Conservation (phyloP, 163 green algal species). For the Scenedesmus sp. region DNA sequence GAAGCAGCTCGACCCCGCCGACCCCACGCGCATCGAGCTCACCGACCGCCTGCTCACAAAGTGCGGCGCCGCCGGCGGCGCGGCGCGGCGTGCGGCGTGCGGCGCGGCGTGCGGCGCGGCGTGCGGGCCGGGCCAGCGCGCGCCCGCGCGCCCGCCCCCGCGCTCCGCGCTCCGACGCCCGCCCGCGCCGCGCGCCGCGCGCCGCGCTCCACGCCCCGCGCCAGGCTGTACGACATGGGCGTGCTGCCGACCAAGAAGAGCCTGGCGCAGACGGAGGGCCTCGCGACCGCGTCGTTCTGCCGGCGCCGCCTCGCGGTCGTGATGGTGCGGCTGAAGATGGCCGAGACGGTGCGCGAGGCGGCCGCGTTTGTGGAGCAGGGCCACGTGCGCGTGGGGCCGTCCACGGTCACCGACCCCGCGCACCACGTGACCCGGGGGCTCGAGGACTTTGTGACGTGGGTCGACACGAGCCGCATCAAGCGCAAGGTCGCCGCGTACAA, state of each 20-base stretch:
- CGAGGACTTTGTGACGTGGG: conserved; percentile 99
- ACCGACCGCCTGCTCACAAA: conserved; percentile 98
- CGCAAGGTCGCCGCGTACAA: conserved; percentile 98
- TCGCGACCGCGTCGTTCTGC: conserved; percentile 93
- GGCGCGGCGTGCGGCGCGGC: background rate
- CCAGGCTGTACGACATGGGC: conserved; percentile 93
- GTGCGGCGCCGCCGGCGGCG: conserved; percentile 51
- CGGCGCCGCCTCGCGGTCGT: conserved; percentile 91
- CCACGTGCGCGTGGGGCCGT: conserved; percentile 94
- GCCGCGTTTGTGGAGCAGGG: conserved; percentile 96
- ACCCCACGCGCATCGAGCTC: conserved; percentile 90
- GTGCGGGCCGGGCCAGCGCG: background rate
- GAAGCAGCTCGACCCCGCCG: conserved; percentile 85
- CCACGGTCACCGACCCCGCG: conserved; percentile 91
- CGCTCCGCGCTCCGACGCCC: too few species aligned
- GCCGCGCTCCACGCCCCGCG: background rate
- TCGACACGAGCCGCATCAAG: conserved; percentile 97
- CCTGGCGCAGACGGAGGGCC: conserved; percentile 90
- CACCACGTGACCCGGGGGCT: conserved; percentile 91
- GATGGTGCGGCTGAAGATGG: conserved; percentile 96
- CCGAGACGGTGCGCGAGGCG: conserved; percentile 92
- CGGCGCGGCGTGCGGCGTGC: background rate
- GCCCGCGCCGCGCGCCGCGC: background rate
- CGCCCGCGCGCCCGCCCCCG: too few species aligned
- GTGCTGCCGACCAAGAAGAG: conserved; percentile 94